These are phyloP conservation scores for rapeseed (Brassica napus) DNA, from an alignment of 345 rosid species.

Conservation along the genomic window DNA sequence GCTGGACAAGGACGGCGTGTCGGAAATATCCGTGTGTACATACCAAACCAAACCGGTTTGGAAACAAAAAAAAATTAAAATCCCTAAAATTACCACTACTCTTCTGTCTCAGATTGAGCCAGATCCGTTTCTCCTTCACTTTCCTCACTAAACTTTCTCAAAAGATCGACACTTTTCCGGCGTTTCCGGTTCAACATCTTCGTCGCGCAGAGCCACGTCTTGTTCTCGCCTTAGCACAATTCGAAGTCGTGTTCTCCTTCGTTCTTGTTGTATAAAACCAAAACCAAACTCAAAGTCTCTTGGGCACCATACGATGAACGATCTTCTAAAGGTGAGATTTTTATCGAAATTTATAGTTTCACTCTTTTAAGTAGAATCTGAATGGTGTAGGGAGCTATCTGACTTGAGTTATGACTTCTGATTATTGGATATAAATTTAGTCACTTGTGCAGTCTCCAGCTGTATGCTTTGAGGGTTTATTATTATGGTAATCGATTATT, in stretches of 20 bases:
- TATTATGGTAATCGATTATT: not conserved
- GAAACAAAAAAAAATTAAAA: not conserved
- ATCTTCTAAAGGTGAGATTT: constrained; percentile 40
- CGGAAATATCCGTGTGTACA: not conserved
- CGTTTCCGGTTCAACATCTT: not conserved
- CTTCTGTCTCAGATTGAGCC: not conserved
- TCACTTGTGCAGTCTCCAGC: not conserved
- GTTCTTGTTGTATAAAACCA: not conserved
- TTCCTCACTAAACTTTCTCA: constrained; percentile 5
- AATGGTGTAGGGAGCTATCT: not conserved
- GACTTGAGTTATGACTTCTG: not conserved
- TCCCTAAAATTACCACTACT: not conserved
- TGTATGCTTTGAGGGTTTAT: not conserved
- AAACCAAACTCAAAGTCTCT: constrained; percentile 6
- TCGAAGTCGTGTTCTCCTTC: not conserved
- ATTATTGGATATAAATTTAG: not conserved
- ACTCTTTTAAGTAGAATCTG: constrained; percentile 20
- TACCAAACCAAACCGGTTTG: constrained; percentile 22
- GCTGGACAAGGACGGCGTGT: constrained; percentile 44
- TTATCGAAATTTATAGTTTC: not conserved
- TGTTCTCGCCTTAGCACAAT: not conserved
- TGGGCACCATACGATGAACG: constrained; percentile 27
- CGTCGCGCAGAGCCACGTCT: not conserved
- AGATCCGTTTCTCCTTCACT: constrained; percentile 32
- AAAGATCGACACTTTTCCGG: constrained; percentile 17